A percentile compares a stretch with the other conserved stretches of the same genome.
phyloP scores from a whole-genome alignment of 176 grass and related monocot species.

The Alopecurus myosuroides region DNA sequence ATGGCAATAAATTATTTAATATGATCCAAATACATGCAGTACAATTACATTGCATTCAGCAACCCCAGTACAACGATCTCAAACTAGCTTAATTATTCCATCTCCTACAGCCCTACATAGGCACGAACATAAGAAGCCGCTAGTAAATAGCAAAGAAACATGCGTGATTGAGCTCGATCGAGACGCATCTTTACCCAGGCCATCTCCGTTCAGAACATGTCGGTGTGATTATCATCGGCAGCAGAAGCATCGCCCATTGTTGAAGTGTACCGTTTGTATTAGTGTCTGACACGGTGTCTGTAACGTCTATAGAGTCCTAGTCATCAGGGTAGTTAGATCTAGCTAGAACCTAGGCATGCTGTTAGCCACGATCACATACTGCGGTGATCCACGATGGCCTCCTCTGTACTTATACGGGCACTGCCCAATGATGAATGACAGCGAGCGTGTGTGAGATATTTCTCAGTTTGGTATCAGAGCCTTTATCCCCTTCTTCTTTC shows the following conservation, averaged over 20 bases:
- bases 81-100: background rate
- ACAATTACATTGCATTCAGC: background rate
- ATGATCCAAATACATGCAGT: background rate
- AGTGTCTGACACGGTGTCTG: too few relatives aligned
- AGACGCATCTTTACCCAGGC: background rate
- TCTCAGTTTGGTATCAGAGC: too few relatives aligned
- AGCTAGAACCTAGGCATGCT: too few relatives aligned
- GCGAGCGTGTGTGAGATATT: too few relatives aligned
- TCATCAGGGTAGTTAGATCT: too few relatives aligned
- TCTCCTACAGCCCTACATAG: background rate
- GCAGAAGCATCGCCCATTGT: background rate
- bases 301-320: too few relatives aligned
- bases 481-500: too few relatives aligned
- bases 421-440: too few relatives aligned
- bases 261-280: too few relatives aligned
- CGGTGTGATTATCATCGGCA: conserved; percentile 15
- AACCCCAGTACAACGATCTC: background rate
- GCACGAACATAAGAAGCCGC: background rate
- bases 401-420: too few relatives aligned
- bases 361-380: too few relatives aligned
- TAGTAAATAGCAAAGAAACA: background rate
- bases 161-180: background rate
- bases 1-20: background rate
- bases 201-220: conserved; percentile 47
- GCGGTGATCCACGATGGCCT: too few relatives aligned